Percentiles rank a stretch among this genome's conserved stretches.
These are phyloP conservation scores for Apiospora arundinis DNA, from an alignment of 2,329 filamentous ascomycete genomes.

Conservation along the genomic window DNA sequence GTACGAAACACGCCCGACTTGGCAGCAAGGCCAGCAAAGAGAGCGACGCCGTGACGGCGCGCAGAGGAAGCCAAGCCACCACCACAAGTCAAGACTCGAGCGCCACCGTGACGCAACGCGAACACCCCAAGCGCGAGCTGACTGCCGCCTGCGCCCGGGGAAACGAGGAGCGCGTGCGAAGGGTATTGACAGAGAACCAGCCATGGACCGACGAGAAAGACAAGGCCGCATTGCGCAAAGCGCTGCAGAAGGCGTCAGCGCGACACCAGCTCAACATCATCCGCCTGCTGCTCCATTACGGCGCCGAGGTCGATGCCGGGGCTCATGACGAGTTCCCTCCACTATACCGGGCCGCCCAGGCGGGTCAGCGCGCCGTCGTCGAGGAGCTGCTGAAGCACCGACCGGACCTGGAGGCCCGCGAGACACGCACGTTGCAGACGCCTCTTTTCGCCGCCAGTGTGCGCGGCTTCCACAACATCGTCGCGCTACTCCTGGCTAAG, in stretches of 20 bases:
- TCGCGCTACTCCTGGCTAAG: constrained; percentile 39
- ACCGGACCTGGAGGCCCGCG: constrained; percentile 43
- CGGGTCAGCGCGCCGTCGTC: constrained; percentile 43
- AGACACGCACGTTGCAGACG: constrained; percentile 41
- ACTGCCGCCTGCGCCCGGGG: constrained; percentile 45
- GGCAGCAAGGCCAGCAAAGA: constrained; percentile 31
- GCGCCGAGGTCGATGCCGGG: constrained; percentile 44
- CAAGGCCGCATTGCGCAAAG: constrained; percentile 44
- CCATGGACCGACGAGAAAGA: constrained; percentile 43
- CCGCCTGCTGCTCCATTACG: constrained; percentile 45
- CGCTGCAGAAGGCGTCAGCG: constrained; percentile 45
- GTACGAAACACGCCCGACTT: constrained; percentile 19
- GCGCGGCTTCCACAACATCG: constrained; percentile 43
- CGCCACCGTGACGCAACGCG: constrained; percentile 37
- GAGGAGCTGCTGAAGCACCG: constrained; percentile 40
- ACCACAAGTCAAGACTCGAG: constrained; percentile 28
- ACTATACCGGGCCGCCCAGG: constrained; percentile 46
- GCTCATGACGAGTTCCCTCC: constrained; percentile 44
- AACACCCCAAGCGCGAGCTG: constrained; percentile 43
- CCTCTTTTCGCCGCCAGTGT: constrained; percentile 44
- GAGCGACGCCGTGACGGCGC: constrained; percentile 24
- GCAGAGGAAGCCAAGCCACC: constrained; percentile 44
- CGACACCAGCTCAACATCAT: constrained; percentile 45
- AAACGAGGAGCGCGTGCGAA: constrained; percentile 45
- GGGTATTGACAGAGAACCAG: constrained; percentile 43